Evolutionary conservation across 495 filamentous ascomycete species (phyloP).

Genomic region (Penicillium flavigenum): DNA sequence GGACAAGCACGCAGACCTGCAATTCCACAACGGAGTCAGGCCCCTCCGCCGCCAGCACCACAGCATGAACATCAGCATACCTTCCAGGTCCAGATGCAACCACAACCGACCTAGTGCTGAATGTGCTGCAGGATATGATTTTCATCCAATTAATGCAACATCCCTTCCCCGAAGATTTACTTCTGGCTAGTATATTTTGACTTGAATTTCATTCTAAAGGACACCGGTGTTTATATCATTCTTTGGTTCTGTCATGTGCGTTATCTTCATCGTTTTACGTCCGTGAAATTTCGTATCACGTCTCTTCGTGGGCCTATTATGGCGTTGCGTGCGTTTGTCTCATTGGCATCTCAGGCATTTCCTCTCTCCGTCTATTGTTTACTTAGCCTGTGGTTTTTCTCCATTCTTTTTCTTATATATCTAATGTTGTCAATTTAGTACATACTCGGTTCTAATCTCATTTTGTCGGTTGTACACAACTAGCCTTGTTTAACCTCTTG

Average conservation of each 20-base stretch:
- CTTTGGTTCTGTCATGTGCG: background rate
- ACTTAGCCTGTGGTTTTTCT: slow-evolving; percentile 11
- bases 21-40: slow-evolving; percentile 16
- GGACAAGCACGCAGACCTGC: slow-evolving; percentile 12
- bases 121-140: background rate
- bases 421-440: slow-evolving; percentile 13
- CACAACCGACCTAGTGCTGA: slow-evolving; percentile 20
- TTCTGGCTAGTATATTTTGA: background rate
- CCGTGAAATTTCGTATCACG: slow-evolving; percentile 4
- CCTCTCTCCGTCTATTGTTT: slow-evolving; percentile 6
- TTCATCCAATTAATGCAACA: background rate
- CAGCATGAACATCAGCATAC: slow-evolving; percentile 34
- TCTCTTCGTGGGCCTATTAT: slow-evolving; percentile 1
- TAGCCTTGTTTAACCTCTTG: background rate
- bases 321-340: slow-evolving; percentile 5
- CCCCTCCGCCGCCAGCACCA: slow-evolving; percentile 25
- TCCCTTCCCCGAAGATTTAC: background rate
- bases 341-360: slow-evolving; percentile 12
- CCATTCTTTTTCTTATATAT: slow-evolving; percentile 4
- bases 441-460: slow-evolving; percentile 12
- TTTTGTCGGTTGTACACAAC: background rate
- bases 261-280: slow-evolving; percentile 4
- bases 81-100: slow-evolving; percentile 30
- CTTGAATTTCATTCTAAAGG: background rate
- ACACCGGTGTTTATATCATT: slow-evolving; percentile 1